phyloP scores from a whole-genome alignment of 139 green algal genomes.

The Monoraphidium neglectum region DNA sequence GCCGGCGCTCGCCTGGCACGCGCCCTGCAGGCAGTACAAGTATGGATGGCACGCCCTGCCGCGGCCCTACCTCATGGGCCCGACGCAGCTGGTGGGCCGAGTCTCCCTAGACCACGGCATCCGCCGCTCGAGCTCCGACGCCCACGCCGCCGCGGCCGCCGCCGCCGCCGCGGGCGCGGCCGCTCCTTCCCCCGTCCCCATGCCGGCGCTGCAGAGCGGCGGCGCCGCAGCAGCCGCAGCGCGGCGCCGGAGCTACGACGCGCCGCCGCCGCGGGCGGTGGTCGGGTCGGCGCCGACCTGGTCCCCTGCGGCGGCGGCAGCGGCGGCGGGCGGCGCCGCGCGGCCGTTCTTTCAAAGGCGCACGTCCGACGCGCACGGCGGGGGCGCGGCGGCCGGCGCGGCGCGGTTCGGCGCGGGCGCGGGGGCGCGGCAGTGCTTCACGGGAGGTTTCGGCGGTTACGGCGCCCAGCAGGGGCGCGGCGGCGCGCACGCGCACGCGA shows the following conservation, averaged over 20 bases:
- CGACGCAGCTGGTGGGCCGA: not conserved
- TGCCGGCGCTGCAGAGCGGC: too few species aligned
- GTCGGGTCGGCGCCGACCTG: not conserved
- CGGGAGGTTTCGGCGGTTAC: too few species aligned
- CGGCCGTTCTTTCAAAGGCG: not conserved
- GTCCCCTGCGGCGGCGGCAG: not conserved
- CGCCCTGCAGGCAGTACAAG: constrained; percentile 31
- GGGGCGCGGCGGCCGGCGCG: not conserved
- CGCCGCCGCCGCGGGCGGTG: constrained; percentile 6
- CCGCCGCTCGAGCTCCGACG: constrained; percentile 23
- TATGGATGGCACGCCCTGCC: constrained; percentile 48
- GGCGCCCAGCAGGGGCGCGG: too few species aligned
- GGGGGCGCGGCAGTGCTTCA: too few species aligned
- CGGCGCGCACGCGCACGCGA: too few species aligned
- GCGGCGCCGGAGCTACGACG: too few species aligned
- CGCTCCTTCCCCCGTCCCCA: too few species aligned
- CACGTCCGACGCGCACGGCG: too few species aligned
- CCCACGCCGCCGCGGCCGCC: not conserved
- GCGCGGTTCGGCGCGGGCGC: not conserved
- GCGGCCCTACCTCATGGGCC: constrained; percentile 24
- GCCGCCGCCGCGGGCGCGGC: too few species aligned
- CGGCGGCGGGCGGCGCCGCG: not conserved
- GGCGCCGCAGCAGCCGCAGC: not conserved
- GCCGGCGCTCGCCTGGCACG: too few species aligned
- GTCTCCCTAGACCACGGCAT: constrained; percentile 24